Conservation (phyloP, 768 basidiomycete species). For the Termitomyces heimii region DNA sequence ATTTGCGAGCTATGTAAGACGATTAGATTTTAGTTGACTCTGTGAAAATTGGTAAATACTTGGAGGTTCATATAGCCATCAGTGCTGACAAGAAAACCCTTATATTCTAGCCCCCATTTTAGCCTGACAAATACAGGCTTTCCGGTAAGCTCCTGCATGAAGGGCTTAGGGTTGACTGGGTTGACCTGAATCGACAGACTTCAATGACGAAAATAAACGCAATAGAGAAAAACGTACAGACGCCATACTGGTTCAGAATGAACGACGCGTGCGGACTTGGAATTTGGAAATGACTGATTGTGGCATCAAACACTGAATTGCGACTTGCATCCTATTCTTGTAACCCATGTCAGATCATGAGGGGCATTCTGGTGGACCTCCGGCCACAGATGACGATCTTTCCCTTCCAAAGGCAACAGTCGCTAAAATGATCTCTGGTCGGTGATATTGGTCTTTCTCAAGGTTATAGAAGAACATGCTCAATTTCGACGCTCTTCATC, state of each 20-base stretch:
- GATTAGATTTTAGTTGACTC: neutral
- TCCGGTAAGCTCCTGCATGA: slow-evolving; percentile 96
- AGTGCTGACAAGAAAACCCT: slow-evolving; percentile 97
- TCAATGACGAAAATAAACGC: neutral
- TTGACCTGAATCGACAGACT: slow-evolving; percentile 47
- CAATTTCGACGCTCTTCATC: slow-evolving; percentile 5
- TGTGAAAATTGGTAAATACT: slow-evolving; percentile 33
- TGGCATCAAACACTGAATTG: neutral
- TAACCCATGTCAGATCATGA: slow-evolving; percentile 85
- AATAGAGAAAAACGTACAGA: slow-evolving; percentile 37
- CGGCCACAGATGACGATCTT: slow-evolving; percentile 83
- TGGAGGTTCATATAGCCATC: slow-evolving; percentile 99
- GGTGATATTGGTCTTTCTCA: slow-evolving; percentile 11
- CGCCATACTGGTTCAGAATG: slow-evolving; percentile 51
- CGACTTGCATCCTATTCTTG: slow-evolving; percentile 1
- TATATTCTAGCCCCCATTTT: slow-evolving; percentile 99
- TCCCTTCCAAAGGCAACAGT: slow-evolving; percentile 97
- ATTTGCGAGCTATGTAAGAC: slow-evolving; percentile 78
- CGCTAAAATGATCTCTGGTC: slow-evolving; percentile 93
- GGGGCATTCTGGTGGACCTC: slow-evolving; percentile 57
- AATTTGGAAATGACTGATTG: slow-evolving; percentile 10
- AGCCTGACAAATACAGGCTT: slow-evolving; percentile 92
- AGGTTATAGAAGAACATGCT: neutral
- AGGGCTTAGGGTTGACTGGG: slow-evolving; percentile 98
- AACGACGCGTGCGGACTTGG: slow-evolving; percentile 35